These are phyloP conservation scores for Leishmania turanica DNA, from an alignment of 208 protist genomes.

Conservation along the genomic window DNA sequence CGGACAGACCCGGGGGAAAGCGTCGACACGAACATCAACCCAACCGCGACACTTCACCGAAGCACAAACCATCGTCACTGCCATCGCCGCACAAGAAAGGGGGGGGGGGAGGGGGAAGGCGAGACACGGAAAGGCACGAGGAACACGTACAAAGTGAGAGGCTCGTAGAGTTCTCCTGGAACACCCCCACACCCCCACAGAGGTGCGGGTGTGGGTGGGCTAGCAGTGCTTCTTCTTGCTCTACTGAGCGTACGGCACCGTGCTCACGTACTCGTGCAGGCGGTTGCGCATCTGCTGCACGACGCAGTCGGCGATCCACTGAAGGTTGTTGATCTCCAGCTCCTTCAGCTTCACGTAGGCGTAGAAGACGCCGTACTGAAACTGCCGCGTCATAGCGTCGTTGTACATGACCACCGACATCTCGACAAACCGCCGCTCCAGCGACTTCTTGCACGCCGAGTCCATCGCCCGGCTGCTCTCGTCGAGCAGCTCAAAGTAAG, in stretches of 20 bases:
- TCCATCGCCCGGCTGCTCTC: slow-evolving; percentile 63
- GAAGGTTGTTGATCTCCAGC: slow-evolving; percentile 92
- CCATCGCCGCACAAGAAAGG: not conserved
- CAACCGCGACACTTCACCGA: not conserved
- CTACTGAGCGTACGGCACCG: slow-evolving; percentile 29
- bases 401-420: slow-evolving; percentile 83
- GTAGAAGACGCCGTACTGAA: slow-evolving; percentile 94
- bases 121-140: not conserved
- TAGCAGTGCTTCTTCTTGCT: not conserved
- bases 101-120: no score
- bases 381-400: slow-evolving; percentile 87
- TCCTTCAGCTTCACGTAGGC: slow-evolving; percentile 94
- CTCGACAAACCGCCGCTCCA: slow-evolving; percentile 92
- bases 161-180: not conserved
- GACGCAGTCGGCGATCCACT: slow-evolving; percentile 94
- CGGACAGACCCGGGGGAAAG: not conserved
- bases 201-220: not conserved
- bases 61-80: not conserved
- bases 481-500: slow-evolving; percentile 83
- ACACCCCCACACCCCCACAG: not conserved
- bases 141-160: no score
- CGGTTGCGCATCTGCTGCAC: slow-evolving; percentile 89
- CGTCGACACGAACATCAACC: not conserved
- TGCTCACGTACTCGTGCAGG: slow-evolving; percentile 88
- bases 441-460: slow-evolving; percentile 56